Base-by-base conservation (phyloP, 2,329 filamentous ascomycete species). In the Xylariaceae sp. region DNA sequence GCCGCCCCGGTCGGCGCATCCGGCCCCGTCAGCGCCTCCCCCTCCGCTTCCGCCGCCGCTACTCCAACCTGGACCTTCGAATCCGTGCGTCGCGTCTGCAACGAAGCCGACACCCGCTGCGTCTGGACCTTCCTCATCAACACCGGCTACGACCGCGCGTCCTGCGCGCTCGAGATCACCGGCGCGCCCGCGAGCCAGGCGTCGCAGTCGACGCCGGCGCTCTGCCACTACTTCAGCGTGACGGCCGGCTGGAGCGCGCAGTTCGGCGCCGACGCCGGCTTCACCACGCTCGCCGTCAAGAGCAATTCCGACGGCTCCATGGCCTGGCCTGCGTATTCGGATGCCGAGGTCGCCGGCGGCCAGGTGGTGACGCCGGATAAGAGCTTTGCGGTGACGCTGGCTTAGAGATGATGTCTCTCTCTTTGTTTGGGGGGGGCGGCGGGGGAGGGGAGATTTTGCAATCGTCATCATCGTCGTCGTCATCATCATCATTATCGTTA, bases 181-280 rank as follows among this genome's bases (percentile, higher is more conserved):
- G 58, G 57, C 32, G 45, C 59, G 6, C 62, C 68, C 39, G 69
- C 70, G 56, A 70, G 68, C 64, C 72, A 71, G 47, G 73, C 19
- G 19, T 19, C 19, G 71, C 19, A 71, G 74, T 44, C 68, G 69
- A 51, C 63, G 49, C 60, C 48, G 1, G 27, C 30, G 11, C 6
- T 4, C 4, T 82, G 77, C 70, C 79, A 78, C 40, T 64, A 63
- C 55, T 83, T 73, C 72, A 77, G 72, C 58, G 62, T 83, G 64
- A 77, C 76, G 49, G 75, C 75, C 2, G 76, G 77, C 70, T 83
- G 79, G 79, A 78, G 74, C 66, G 78, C 73, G 64, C 74, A 80
- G 63, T 83, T 82, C 60, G 80, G 79, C 48, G 54, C 68, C 9
- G 74, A 67, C 58, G 70, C 76, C 30, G 80, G 77, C 60, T 83